Evolutionary conservation across 192 early-diverging fungal genomes (phyloP).

Genomic region (Mortierella antarctica): DNA sequence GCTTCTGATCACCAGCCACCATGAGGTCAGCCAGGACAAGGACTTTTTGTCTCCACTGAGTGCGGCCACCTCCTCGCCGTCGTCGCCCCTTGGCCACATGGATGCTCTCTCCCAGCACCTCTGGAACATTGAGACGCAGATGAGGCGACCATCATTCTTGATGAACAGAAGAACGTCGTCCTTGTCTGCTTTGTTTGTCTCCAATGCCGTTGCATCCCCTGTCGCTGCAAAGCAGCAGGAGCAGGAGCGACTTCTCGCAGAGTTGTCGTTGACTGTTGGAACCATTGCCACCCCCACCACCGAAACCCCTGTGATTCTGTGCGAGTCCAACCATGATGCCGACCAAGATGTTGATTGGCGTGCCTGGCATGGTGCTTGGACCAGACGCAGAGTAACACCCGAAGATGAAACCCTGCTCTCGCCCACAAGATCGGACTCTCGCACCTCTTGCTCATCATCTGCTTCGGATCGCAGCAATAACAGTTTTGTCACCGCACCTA

Average conservation of each 20-base stretch:
- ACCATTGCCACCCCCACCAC: not conserved
- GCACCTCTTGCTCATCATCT: not conserved
- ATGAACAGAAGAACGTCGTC: slow-evolving; percentile 22
- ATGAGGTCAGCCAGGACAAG: not conserved
- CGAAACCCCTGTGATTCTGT: not conserved
- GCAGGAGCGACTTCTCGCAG: slow-evolving; percentile 1
- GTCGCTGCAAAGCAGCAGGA: not conserved
- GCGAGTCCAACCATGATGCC: not conserved
- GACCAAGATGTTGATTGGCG: slow-evolving; percentile 25
- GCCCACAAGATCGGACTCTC: not conserved
- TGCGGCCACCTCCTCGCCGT: not conserved
- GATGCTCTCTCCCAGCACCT: slow-evolving; percentile 34
- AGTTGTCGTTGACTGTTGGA: slow-evolving; percentile 12
- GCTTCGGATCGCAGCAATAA: not conserved
- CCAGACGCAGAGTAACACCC: not conserved
- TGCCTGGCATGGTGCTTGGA: slow-evolving; percentile 28
- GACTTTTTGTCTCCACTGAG: not conserved
- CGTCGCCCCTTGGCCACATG: not conserved
- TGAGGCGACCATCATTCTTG: slow-evolving; percentile 45
- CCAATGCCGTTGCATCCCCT: not conserved
- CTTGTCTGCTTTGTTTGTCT: slow-evolving; percentile 22
- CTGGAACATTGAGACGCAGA: slow-evolving; percentile 34
- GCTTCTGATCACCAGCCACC: not conserved
- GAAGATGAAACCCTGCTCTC: slow-evolving; percentile 1
- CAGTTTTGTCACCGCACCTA: not conserved